Base-by-base conservation (phyloP, 495 filamentous ascomycete species). In the Tetracladium setigerum region DNA sequence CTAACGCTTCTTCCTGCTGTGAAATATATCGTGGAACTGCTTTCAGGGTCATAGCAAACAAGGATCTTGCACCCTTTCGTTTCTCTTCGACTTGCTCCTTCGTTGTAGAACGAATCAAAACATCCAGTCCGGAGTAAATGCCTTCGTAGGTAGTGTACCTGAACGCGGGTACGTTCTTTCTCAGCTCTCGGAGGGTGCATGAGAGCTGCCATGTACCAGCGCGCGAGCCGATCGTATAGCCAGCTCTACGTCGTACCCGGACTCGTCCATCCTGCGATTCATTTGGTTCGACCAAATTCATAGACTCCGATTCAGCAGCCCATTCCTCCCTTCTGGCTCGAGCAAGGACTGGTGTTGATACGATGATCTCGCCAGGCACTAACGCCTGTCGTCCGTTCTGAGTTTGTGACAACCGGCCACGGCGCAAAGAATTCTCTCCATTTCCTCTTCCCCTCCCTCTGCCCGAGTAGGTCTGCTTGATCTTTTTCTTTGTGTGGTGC, bases 1-100 rank as follows among this genome's bases (percentile, higher is more conserved):
- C 55, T 53, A 74, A 73, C 60, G 67, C 65, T 15, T 62, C 55
- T 54, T 86, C 79, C 44, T 85, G 77, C 14, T 70, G 65, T 2
- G 66, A 62, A 49, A 89, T 82, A 62, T 80, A 84, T 7, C 71
- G 67, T 0, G 84, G 83, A 8, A 87, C 61, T 24, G 73, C 72
- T 49, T 79, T 72, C 27, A 81, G 62, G 46, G 78, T 79, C 67
- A 81, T 83, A 5, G 79, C 76, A n/a, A 86, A 59, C 17, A 89
- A 64, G 10, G 82, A 82, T 24, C 76, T 67, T 14, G 72, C 60
- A n/a, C 67, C 64, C 36, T 64, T 67, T 16, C 48, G 35, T 19
- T 40, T 50, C 8, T 38, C 24, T 30, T 37, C 10, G 16, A 14
- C 2, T 19, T 39, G 47, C 5, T 42, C 37, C 4, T 54, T 42